Evolutionary conservation across 2,329 filamentous ascomycete species (phyloP).

Genomic region (Cylindrodendrum hubeiense): DNA sequence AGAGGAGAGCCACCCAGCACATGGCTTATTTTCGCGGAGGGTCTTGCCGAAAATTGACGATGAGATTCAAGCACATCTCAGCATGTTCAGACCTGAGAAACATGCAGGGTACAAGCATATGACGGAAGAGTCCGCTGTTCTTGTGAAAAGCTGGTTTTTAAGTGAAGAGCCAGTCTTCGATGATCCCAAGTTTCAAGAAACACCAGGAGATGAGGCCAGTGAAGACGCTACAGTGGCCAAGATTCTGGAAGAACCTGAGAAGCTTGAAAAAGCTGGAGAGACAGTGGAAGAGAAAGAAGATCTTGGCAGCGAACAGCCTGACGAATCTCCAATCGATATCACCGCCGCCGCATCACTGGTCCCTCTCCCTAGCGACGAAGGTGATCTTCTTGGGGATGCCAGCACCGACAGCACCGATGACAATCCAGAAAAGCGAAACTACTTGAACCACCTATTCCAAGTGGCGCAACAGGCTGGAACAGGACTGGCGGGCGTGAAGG

Average conservation of each 20-base stretch:
- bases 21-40: conserved; percentile 60
- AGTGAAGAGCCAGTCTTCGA: conserved; percentile 60
- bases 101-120: conserved; percentile 75
- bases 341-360: conserved; percentile 64
- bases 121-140: conserved; percentile 68
- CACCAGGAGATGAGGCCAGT: conserved; percentile 51
- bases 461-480: conserved; percentile 63
- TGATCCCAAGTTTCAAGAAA: conserved; percentile 58
- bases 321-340: conserved; percentile 62
- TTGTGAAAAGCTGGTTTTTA: conserved; percentile 69
- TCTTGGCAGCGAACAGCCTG: conserved; percentile 41
- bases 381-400: conserved; percentile 46
- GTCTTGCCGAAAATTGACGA: conserved; percentile 76
- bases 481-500: conserved; percentile 51
- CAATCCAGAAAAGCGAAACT: conserved; percentile 54
- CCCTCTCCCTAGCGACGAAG: conserved; percentile 58
- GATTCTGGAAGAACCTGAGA: conserved; percentile 36
- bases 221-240: conserved; percentile 45
- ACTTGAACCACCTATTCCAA: conserved; percentile 62
- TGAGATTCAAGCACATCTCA: conserved; percentile 80
- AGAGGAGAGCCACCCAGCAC: conserved; percentile 57
- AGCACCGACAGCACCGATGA: conserved; percentile 52
- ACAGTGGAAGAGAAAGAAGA: conserved; percentile 17
- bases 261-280: conserved; percentile 27
- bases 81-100: conserved; percentile 71